Evolutionary conservation across 2,329 filamentous ascomycete species (phyloP), one percentile per base, ranked within the genome.

Genomic region (Volutella citrinella): DNA sequence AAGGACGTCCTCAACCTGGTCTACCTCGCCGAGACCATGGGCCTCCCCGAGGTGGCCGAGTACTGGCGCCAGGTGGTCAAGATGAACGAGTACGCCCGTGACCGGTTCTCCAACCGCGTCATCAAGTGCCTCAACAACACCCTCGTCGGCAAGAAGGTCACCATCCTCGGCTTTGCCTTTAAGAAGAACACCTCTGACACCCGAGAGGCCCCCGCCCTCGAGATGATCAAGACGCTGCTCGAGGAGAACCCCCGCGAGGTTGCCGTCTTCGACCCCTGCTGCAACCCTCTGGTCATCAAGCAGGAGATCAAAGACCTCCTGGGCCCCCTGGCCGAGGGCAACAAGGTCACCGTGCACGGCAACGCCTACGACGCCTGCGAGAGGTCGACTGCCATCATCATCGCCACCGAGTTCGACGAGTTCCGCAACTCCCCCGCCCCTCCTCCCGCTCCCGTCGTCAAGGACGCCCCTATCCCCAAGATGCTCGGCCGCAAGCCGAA

Each of bases 121-220:
- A 75, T 87, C 48, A 70, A 70, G 40, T 76, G 75, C 34, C 69
- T 89, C 32, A 80, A 85, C 61, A 80, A 82, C 54, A 85, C 80
- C 9, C 66, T 88, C 6, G 69, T 70, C 4, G 74, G 76, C 39
- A 87, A 87, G 67, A 87, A 85, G 62, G 66, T 89, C 11, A 73
- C 81, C 4, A 67, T 90, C 3, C 70, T 90, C 6, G 86, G 86
- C 5, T 89, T 82, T 48, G 81, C 84, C 8, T 90, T 87, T 65
- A 90, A 91, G 69, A 84, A 86, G 62, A 76, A 87, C 57, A 90
- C 85, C 1, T 78, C 76, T 15, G 85, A 90, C 55, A 85, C 82
- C 6, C 74, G 85, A 22, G 84, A 88, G 56, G 80, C 77, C 26
- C 77, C 82, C 1, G 80, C 82, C 1, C 70, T 86, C 15, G 78